A percentile compares a stretch with the other conserved stretches of the same genome.
Conservation (phyloP, 441 rosid species). For the Erodium moschatum region DNA sequence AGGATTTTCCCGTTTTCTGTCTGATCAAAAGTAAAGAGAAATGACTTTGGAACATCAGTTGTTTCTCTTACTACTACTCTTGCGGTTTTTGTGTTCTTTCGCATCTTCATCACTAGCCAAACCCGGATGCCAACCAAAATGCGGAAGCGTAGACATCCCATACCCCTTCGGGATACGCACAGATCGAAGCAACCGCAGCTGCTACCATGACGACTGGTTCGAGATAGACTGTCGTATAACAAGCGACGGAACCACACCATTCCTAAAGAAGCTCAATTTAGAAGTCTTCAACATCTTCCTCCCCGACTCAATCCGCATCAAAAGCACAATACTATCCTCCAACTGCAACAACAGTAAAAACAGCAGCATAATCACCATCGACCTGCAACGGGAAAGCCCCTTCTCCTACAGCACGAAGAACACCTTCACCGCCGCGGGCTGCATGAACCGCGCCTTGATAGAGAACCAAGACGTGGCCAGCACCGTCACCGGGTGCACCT, state of each 20-base stretch:
- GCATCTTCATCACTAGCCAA: background rate
- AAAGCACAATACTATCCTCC: background rate
- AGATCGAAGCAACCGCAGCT: background rate
- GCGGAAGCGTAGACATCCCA: slow-evolving; percentile 1
- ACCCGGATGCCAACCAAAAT: background rate
- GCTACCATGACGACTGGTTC: background rate
- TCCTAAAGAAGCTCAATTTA: background rate
- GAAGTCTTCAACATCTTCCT: background rate
- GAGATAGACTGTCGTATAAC: background rate
- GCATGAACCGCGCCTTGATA: background rate
- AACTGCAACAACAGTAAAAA: background rate
- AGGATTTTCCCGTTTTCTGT: no score
- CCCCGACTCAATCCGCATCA: background rate
- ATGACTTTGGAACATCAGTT: slow-evolving; percentile 46
- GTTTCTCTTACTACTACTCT: background rate
- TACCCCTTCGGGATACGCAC: background rate
- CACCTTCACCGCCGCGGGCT: background rate
- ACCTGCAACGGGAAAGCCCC: background rate
- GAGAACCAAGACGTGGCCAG: background rate
- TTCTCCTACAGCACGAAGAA: background rate
- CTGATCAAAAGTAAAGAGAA: no score
- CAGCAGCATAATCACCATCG: background rate
- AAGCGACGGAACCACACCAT: background rate
- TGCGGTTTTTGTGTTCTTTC: background rate
- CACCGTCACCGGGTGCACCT: background rate